phyloP scores from a whole-genome alignment of 1,284 basidiomycete genomes.

The Heterobasidion irregulare region DNA sequence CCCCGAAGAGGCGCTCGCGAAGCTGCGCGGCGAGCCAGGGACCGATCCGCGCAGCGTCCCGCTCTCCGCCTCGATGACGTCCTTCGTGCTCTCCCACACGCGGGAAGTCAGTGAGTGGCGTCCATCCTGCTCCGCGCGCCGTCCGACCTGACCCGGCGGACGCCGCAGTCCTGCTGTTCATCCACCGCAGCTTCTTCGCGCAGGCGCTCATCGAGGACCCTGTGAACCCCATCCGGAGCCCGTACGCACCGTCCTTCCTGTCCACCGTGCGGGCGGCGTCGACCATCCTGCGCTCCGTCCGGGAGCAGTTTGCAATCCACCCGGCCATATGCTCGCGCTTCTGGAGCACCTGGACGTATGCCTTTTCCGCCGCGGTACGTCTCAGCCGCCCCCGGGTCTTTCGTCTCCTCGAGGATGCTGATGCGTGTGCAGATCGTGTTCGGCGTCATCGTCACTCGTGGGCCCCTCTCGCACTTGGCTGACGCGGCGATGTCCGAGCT shows the following conservation, averaged over 20 bases:
- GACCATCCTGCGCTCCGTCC: conserved; percentile 18
- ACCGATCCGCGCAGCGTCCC: conserved; percentile 15
- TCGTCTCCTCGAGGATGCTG: no score
- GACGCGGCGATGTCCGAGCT: conserved; percentile 21
- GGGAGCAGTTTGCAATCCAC: conserved; percentile 25
- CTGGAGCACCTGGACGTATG: conserved; percentile 30
- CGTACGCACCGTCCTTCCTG: conserved; percentile 31
- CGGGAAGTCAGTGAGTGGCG: conserved; percentile 25
- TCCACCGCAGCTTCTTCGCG: conserved; percentile 31
- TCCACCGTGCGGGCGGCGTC: conserved; percentile 29
- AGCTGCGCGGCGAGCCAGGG: conserved; percentile 20
- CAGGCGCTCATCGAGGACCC: conserved; percentile 30
- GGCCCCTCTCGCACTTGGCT: conserved; percentile 16
- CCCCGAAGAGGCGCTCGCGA: conserved; percentile 31
- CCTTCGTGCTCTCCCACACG: conserved; percentile 35
- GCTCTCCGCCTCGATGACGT: conserved; percentile 24
- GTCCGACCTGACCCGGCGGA: conserved; percentile 2
- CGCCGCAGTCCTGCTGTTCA: conserved; percentile 22
- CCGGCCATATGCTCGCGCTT: conserved; percentile 23
- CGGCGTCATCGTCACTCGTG: conserved; percentile 17
- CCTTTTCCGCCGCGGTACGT: conserved; percentile 30
- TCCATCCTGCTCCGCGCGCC: neutral
- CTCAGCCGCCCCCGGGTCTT: neutral
- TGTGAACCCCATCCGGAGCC: conserved; percentile 27
- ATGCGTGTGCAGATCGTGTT: conserved; percentile 21